phyloP scores from a whole-genome alignment of 768 basidiomycete genomes.

The Sistotremastrum suecicum region DNA sequence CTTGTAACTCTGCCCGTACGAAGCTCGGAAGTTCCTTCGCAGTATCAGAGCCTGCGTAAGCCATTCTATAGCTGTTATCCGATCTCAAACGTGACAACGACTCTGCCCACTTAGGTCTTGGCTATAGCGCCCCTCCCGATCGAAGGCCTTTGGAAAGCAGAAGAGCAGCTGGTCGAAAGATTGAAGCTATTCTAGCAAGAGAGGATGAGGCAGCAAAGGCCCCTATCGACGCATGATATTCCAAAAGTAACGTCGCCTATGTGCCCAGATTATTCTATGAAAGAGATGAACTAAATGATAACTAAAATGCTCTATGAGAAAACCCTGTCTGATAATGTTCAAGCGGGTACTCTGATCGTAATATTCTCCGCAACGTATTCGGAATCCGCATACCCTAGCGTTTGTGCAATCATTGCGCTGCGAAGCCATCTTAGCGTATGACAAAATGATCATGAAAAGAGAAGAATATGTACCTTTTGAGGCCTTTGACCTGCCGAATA shows the following conservation, averaged over 20 bases:
- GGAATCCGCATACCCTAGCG: slow-evolving; percentile 89
- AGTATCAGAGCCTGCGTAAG: slow-evolving; percentile 54
- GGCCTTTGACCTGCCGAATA: slow-evolving; percentile 73
- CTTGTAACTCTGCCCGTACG: slow-evolving; percentile 39
- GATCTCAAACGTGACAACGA: neutral
- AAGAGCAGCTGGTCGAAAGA: slow-evolving; percentile 40
- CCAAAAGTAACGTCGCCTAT: neutral
- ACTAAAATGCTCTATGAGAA: neutral
- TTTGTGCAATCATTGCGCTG: slow-evolving; percentile 66
- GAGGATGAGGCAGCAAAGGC: slow-evolving; percentile 63
- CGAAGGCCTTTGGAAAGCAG: slow-evolving; percentile 42
- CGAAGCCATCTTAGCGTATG: slow-evolving; percentile 3
- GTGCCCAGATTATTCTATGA: neutral
- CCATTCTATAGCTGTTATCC: slow-evolving; percentile 1
- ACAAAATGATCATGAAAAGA: neutral
- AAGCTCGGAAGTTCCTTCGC: slow-evolving; percentile 41
- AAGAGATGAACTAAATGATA: neutral
- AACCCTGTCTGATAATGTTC: slow-evolving; percentile 6
- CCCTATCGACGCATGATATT: slow-evolving; percentile 20
- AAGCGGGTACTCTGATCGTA: slow-evolving; percentile 54
- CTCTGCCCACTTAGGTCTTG: neutral
- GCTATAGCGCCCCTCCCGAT: slow-evolving; percentile 8
- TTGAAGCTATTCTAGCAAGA: slow-evolving; percentile 40
- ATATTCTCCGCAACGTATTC: slow-evolving; percentile 97
- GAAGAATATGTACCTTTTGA: slow-evolving; percentile 61